Percentiles rank a stretch among this genome's conserved stretches.
phyloP scores from a whole-genome alignment of 2,329 filamentous ascomycete species.

The Aspergillus ruber region DNA sequence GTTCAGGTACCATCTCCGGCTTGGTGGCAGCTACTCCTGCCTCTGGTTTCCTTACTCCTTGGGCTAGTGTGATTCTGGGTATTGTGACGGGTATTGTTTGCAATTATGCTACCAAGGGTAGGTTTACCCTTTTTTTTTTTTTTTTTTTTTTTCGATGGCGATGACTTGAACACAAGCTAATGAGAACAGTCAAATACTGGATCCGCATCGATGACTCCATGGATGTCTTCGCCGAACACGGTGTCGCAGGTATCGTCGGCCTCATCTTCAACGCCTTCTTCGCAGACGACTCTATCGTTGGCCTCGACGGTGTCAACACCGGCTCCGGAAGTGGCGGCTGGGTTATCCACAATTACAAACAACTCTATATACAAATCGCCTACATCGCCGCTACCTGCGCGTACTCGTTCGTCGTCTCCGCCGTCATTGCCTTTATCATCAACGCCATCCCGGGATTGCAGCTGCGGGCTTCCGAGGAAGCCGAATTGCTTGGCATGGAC shows the following conservation, averaged over 20 bases:
- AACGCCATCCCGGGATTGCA: constrained; percentile 66
- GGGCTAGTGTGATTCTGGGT: constrained; percentile 57
- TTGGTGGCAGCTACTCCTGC: constrained; percentile 82
- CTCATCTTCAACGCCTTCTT: constrained; percentile 74
- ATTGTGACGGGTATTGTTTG: constrained; percentile 60
- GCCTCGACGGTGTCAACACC: constrained; percentile 61
- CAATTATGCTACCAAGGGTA: constrained; percentile 84
- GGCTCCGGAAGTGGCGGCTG: constrained; percentile 53
- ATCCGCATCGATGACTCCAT: constrained; percentile 79
- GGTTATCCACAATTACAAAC: constrained; percentile 64
- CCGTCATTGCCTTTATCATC: constrained; percentile 63
- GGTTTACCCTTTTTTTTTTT: constrained; percentile 32
- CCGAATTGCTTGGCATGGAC: constrained; percentile 61
- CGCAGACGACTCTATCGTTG: constrained; percentile 66
- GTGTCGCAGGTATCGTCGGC: constrained; percentile 72
- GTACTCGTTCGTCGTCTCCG: constrained; percentile 63
- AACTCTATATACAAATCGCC: constrained; percentile 65
- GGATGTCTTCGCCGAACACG: constrained; percentile 88
- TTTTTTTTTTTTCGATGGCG: too few species aligned
- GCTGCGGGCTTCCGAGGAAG: constrained; percentile 60
- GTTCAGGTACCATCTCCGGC: constrained; percentile 79
- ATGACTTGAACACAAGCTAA: constrained; percentile 4
- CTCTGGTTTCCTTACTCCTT: constrained; percentile 68
- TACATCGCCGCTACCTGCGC: constrained; percentile 59
- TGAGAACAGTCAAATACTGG: constrained; percentile 59